Conservation (phyloP, 495 filamentous ascomycete genomes). For the Neurospora sp. region DNA sequence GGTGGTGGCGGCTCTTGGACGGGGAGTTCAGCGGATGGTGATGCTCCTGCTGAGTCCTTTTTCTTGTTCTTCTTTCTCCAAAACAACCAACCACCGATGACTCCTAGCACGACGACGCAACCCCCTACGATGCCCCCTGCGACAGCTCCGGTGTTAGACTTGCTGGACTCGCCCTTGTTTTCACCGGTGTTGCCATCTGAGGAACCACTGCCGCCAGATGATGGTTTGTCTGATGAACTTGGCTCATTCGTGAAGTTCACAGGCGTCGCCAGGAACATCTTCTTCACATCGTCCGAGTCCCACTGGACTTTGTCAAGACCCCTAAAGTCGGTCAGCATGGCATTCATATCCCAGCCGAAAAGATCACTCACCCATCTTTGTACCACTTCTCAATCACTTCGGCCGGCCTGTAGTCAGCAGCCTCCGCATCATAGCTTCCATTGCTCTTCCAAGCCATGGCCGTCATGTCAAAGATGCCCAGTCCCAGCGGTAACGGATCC, state of each 20-base stretch:
- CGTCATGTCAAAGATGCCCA: slow-evolving; percentile 9
- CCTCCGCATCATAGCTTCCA: slow-evolving; percentile 5
- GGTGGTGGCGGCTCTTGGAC: background rate
- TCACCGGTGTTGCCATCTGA: background rate
- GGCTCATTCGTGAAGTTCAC: background rate
- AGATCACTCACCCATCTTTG: background rate
- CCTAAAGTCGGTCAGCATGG: background rate
- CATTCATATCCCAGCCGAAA: background rate
- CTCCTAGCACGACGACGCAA: background rate
- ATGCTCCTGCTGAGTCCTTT: background rate
- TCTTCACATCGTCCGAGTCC: background rate
- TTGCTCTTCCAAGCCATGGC: slow-evolving; percentile 1
- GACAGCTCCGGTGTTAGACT: background rate
- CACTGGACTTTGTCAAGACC: background rate
- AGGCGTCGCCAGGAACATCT: background rate
- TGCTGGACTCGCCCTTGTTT: background rate
- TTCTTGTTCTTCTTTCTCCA: background rate
- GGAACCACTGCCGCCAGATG: background rate
- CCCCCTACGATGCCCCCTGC: background rate
- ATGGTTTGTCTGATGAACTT: background rate
- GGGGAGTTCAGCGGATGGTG: background rate
- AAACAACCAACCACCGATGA: background rate
- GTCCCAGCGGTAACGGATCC: slow-evolving; percentile 2
- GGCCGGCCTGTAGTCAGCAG: background rate
- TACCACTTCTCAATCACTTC: slow-evolving; percentile 5